Conservation (phyloP, 1,284 basidiomycete species). For the Ganoderma multipileum region DNA sequence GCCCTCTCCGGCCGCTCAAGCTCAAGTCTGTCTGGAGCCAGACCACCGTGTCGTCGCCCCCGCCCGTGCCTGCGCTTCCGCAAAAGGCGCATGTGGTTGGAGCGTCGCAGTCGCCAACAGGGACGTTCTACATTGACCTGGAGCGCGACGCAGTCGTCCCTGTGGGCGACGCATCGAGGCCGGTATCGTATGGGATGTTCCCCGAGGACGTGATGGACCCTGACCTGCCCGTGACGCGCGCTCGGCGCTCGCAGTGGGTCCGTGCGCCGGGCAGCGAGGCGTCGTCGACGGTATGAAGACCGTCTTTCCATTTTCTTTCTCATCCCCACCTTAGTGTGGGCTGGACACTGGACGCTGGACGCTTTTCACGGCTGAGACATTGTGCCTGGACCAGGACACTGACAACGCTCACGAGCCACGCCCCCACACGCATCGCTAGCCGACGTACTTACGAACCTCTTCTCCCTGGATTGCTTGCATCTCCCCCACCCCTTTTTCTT, state of each 20-base stretch:
- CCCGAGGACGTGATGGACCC: slow-evolving; percentile 52
- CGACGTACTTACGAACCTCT: slow-evolving; percentile 15
- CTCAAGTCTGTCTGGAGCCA: slow-evolving; percentile 36
- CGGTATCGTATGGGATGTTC: slow-evolving; percentile 43
- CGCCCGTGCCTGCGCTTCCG: slow-evolving; percentile 22
- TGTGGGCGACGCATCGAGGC: slow-evolving; percentile 25
- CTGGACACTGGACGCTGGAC: slow-evolving; percentile 25
- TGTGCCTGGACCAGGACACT: slow-evolving; percentile 4
- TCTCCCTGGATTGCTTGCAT: slow-evolving; percentile 2
- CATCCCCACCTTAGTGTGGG: not conserved
- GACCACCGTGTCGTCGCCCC: slow-evolving; percentile 24
- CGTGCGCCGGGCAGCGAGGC: slow-evolving; percentile 46
- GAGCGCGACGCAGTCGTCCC: slow-evolving; percentile 29
- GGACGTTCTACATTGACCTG: slow-evolving; percentile 32
- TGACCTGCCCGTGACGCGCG: slow-evolving; percentile 62
- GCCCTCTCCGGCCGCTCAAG: slow-evolving; percentile 27
- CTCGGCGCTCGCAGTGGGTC: slow-evolving; percentile 61
- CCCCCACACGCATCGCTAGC: slow-evolving; percentile 26
- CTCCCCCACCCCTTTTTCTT: not conserved
- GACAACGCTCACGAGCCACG: slow-evolving; percentile 5
- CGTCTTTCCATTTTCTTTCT: not conserved
- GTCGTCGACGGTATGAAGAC: slow-evolving; percentile 2
- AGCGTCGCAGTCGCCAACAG: slow-evolving; percentile 24
- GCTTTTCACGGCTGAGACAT: slow-evolving; percentile 9
- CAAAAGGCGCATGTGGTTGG: slow-evolving; percentile 25